These are phyloP conservation scores for Stropharia rugosoannulata DNA, from an alignment of 768 basidiomycete genomes.

Conservation along the genomic window DNA sequence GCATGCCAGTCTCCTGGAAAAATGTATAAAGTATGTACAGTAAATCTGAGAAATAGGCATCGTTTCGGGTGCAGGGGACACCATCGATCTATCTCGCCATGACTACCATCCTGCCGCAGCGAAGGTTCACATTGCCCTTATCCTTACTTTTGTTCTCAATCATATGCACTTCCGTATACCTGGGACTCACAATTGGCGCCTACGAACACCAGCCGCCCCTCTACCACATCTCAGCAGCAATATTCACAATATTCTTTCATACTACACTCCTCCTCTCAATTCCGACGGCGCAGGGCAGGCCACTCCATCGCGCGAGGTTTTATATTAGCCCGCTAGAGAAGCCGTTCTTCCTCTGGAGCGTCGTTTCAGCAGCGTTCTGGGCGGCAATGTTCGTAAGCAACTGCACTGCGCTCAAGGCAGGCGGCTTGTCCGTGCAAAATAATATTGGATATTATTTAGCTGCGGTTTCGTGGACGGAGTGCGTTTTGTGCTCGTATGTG, in stretches of 20 bases:
- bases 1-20: no score
- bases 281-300: not conserved
- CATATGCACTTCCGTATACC: not conserved
- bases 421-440: not conserved
- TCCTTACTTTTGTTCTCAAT: not conserved
- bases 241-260: slow-evolving; percentile 4
- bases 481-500: no score
- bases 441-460: not conserved
- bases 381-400: not conserved
- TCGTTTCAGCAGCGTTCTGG: not conserved
- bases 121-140: not conserved
- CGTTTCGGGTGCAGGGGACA: no score
- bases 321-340: slow-evolving; percentile 1
- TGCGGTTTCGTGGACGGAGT: not conserved
- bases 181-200: not conserved
- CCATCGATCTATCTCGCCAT: no score
- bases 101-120: no score
- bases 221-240: not conserved
- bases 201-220: not conserved
- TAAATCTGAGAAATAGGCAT: no score
- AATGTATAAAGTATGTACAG: no score
- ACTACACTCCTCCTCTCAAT: not conserved
- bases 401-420: not conserved
- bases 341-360: slow-evolving; percentile 1
- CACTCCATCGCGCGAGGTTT: not conserved